These are phyloP conservation scores for Styphnolobium japonicum DNA, from an alignment of 306 rosid genomes.

Conservation along the genomic window DNA sequence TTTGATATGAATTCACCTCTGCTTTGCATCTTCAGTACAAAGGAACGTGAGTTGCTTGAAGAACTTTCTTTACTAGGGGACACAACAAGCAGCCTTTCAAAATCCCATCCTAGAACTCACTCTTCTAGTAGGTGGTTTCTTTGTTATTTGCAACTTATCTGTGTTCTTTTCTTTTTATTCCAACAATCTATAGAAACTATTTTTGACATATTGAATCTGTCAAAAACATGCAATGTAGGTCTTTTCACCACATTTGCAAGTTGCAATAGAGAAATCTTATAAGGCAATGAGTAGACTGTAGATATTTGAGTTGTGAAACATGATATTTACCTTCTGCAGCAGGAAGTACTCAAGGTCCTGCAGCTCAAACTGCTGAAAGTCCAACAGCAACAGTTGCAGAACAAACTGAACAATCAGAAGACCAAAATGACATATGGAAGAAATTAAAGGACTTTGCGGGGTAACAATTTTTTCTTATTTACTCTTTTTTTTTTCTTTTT, in stretches of 20 bases:
- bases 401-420: constrained; percentile 50
- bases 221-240: neutral
- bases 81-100: constrained; percentile 49
- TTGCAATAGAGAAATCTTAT: neutral
- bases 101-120: constrained; percentile 51
- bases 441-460: constrained; percentile 73
- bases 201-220: constrained; percentile 7
- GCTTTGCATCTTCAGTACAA: constrained; percentile 44
- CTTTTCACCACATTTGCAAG: constrained; percentile 8
- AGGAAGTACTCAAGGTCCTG: constrained; percentile 50
- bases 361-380: constrained; percentile 44
- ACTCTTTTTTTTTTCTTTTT: no score
- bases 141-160: constrained; percentile 11
- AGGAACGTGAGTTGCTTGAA: constrained; percentile 88
- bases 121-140: constrained; percentile 56
- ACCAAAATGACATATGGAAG: constrained; percentile 62
- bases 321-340: constrained; percentile 45
- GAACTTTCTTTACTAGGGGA: constrained; percentile 66
- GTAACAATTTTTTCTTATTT: constrained; percentile 37
- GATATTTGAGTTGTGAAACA: constrained; percentile 26
- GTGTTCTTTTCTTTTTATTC: neutral
- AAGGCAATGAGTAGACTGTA: neutral
- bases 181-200: neutral
- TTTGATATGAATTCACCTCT: constrained; percentile 24
- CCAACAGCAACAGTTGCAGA: constrained; percentile 46